Base-by-base conservation (phyloP, 2,329 filamentous ascomycete species). In the Fusarium virguliforme region DNA sequence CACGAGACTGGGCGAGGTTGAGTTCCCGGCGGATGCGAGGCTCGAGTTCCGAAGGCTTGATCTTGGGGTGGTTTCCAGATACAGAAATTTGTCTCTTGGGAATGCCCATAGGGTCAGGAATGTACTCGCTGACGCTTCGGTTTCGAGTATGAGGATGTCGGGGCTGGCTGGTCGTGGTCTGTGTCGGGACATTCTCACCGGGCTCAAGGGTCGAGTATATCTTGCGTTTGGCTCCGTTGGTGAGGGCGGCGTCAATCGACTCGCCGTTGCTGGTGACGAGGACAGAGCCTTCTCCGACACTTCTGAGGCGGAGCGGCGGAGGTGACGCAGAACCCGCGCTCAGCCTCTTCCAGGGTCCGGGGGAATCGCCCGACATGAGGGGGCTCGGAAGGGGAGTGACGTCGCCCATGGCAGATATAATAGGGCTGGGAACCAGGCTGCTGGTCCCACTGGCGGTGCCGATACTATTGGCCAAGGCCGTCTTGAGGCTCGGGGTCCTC, bases 51-150 rank as follows among this genome's bases (percentile, higher is more conserved):
- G 70, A 53, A 32, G 54, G 28, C 30, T 80, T 83, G 57, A 74
- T 81, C 74, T 76, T 85, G 72, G 79, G 77, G 64, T 88, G 88
- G 3, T 90, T 85, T 1, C 90, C 90, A 6, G 91, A 92, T 15
- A 96, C 90, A 0, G 92, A 93, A 61, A 93, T 87, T 69, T 94
- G 91, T 46, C 94, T 89, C 76, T 90, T 92, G 1, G 91, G 86
- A 55, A 92, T 87, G 46, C 90, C 86, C 70, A 91, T 84, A 6
- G 88, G 83, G 60, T 96, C 92, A 3, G 94, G 94, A 0, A 90
- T 87, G 80, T 97, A 97, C 71, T 98, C 95, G 83, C 94, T 97
- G 28, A 96, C 84, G 80, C 95, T 98, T 74, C 95, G 88, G 79
- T 96, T 94, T 65, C 93, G 88, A 12, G 85, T 84, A 79, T 94